Evolutionary conservation across 1,139 yeast genomes (phyloP), one percentile per base, ranked within the genome.

Genomic region (Candida freyschussii): DNA sequence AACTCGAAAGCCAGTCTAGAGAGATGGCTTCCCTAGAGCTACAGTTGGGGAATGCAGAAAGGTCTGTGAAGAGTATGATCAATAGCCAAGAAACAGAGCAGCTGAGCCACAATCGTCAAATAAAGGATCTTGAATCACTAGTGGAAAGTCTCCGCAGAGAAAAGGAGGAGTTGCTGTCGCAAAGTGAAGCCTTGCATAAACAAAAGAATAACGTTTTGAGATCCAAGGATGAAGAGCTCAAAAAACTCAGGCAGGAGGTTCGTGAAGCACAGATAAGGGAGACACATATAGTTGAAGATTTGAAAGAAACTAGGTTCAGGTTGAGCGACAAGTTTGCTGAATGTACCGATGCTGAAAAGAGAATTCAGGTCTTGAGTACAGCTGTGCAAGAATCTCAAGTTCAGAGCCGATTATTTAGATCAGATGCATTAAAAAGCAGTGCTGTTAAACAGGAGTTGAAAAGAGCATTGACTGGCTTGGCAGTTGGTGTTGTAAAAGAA

Each of bases 281-380:
- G n/a, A n/a, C n/a, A n/a, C n/a, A 21, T 7, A 21, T 11, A 21
- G 11, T 13, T 7, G 15, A 17, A 5, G 41, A 39, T 8, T 9
- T 42, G 1, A 30, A 28, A 13, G 44, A 41, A 4, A 26, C 39
- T 3, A 36, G 43, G 21, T 14, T 30, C 13, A 33, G 27, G 12
- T 27, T 45, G 19, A 40, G 41, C 23, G 43, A 39, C 8, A 39
- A 29, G 15, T 34, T 24, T 13, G n/a, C 24, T 3, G 41, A 36
- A 7, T 17, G 13, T 3, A 21, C 28, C 2, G 13, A 8, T 3
- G 11, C 27, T 11, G 30, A 33, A 6, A 43, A 32, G 26, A 44
- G 29, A 15, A 13, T 36, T 7, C 27, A 34, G 6, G 8, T 8
- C 9, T 11, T 39, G 6, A 21, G 17, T 7, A 32, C 23, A n/a